phyloP scores from a whole-genome alignment of 805 yeast species.

The Yarrowia porcina region DNA sequence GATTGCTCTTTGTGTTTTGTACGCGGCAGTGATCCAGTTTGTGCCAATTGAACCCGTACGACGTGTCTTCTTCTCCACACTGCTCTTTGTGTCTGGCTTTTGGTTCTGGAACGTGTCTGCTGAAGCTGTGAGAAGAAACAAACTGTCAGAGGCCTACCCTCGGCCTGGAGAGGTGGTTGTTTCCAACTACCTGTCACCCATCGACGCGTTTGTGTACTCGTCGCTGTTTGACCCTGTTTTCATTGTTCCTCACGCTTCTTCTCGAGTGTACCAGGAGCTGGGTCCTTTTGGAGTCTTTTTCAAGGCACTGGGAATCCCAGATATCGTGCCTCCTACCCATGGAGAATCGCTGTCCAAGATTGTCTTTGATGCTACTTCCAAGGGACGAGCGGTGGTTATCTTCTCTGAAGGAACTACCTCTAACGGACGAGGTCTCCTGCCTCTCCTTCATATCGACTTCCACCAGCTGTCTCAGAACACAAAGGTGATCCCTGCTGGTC shows the following conservation, averaged over 20 bases:
- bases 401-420: conserved; percentile 83
- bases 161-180: conserved; percentile 49
- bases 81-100: not conserved
- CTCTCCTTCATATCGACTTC: conserved; percentile 44
- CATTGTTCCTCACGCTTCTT: conserved; percentile 42
- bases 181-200: conserved; percentile 57
- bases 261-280: conserved; percentile 12
- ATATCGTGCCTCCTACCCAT: not conserved
- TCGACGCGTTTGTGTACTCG: conserved; percentile 48
- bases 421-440: conserved; percentile 72
- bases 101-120: conserved; percentile 24
- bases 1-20: conserved; percentile 3
- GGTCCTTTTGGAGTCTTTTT: conserved; percentile 29
- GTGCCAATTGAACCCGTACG: not conserved
- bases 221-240: conserved; percentile 35
- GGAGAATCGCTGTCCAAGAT: conserved; percentile 15
- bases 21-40: not conserved
- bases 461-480: conserved; percentile 26
- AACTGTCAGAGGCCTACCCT: conserved; percentile 38
- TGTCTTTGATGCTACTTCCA: conserved; percentile 6
- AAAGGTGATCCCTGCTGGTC: conserved; percentile 35
- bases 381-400: conserved; percentile 44
- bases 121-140: conserved; percentile 3
- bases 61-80: not conserved
- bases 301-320: conserved; percentile 31